Evolutionary conservation across 1,284 basidiomycete species (phyloP), one percentile per base, ranked within the genome.

Genomic region (Cystobasidium pallidum): DNA sequence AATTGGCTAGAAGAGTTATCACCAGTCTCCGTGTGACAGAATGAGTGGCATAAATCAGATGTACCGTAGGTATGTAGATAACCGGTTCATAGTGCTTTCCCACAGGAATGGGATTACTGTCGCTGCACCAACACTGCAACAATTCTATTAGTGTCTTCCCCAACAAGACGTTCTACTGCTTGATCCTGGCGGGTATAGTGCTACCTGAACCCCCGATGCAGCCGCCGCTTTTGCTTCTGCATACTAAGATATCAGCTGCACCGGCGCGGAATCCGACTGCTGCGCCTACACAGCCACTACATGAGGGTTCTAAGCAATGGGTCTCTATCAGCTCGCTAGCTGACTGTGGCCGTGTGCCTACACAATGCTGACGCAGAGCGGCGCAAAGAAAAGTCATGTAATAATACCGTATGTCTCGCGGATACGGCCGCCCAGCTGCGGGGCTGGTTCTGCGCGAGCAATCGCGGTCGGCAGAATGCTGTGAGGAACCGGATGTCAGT

Each of bases 11-110:
- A 39, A 55, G 61, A 28, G n/a, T 11, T 0, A 66, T 75, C 10
- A 65, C 52, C 34, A 76, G 75, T 58, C 7, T 67, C 11, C 21
- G 47, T 11, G 54, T 72, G 7, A 59, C 47, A 21, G 66, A 57
- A n/a, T 51, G 24, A 51, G 24, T 6, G 15, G 17, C 19, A 45
- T 15, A 19, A 3, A 45, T 17, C 11, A 17, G 11, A 45, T 45
- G n/a, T 15, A 45, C n/a, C n/a, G n/a, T n/a, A n/a, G n/a, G n/a
- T n/a, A n/a, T n/a, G n/a, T n/a, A n/a, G n/a, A n/a, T n/a, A n/a
- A n/a, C n/a, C n/a, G n/a, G n/a, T n/a, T 39, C 36, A 39, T 7
- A 6, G 36, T 39, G 7, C 36, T 7, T 39, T 7, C 36, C 7
- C 36, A 39, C 13, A 39, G 36, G 36, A 39, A 13, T 39, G 13